Evolutionary conservation across 306 rosid species (phyloP).

Genomic region (Luffa acutangula): DNA sequence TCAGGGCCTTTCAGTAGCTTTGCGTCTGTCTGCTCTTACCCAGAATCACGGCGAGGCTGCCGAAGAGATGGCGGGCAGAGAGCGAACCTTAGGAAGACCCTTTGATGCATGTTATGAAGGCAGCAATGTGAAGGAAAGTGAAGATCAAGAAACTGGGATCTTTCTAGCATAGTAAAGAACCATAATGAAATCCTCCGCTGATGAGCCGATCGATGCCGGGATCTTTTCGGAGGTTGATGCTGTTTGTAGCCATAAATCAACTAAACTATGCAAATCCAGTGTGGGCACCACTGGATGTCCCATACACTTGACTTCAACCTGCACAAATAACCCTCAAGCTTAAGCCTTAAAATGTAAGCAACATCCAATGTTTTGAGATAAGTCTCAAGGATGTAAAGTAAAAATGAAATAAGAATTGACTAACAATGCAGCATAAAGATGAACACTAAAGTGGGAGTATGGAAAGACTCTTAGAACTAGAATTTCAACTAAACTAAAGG

Average conservation of each 20-base stretch:
- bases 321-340: slow-evolving; percentile 7
- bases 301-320: slow-evolving; percentile 91
- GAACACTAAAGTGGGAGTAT: too few species aligned
- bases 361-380: background rate
- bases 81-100: background rate
- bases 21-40: background rate
- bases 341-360: background rate
- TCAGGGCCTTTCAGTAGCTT: background rate
- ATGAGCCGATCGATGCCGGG: slow-evolving; percentile 64
- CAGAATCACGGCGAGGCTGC: background rate
- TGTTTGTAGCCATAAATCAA: slow-evolving; percentile 76
- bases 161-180: slow-evolving; percentile 70
- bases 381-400: background rate
- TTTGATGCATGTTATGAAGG: background rate
- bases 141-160: slow-evolving; percentile 32
- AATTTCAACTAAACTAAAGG: background rate
- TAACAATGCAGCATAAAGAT: too few species aligned
- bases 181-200: slow-evolving; percentile 89
- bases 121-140: background rate
- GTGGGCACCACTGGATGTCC: slow-evolving; percentile 79
- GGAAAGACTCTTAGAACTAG: background rate
- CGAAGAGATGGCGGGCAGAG: background rate
- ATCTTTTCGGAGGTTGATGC: slow-evolving; percentile 40
- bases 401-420: background rate
- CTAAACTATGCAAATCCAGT: slow-evolving; percentile 47